Conservation (phyloP, 495 filamentous ascomycete species). For the Talaromyces liani region DNA sequence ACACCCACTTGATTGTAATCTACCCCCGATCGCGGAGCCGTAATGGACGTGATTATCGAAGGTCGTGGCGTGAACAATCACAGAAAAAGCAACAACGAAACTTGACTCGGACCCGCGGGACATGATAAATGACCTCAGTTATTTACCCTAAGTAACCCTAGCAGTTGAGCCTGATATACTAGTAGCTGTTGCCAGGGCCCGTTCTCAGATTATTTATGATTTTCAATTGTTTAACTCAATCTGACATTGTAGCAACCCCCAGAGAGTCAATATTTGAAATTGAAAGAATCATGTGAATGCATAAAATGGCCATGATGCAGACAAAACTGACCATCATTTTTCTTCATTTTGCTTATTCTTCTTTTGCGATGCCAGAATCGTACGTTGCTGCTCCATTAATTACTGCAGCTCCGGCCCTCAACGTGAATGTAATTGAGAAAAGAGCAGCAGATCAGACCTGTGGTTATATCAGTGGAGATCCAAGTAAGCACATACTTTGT, state of each 20-base stretch:
- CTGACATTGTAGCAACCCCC: background rate
- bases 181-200: background rate
- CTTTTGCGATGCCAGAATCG: background rate
- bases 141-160: background rate
- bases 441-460: constrained; percentile 4
- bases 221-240: background rate
- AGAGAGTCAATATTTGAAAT: background rate
- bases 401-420: background rate
- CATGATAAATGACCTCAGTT: background rate
- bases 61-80: background rate
- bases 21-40: background rate
- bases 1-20: too few relatives aligned
- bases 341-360: background rate
- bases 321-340: background rate
- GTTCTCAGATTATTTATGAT: background rate
- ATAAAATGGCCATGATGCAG: background rate
- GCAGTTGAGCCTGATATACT: background rate
- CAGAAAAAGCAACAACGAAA: background rate
- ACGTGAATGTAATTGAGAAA: background rate
- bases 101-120: background rate
- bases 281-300: background rate
- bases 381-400: background rate
- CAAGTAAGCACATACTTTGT: background rate
- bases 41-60: background rate
- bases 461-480: constrained; percentile 1